Conservation (phyloP, 83 land plant species). For the Larix sibirica region DNA sequence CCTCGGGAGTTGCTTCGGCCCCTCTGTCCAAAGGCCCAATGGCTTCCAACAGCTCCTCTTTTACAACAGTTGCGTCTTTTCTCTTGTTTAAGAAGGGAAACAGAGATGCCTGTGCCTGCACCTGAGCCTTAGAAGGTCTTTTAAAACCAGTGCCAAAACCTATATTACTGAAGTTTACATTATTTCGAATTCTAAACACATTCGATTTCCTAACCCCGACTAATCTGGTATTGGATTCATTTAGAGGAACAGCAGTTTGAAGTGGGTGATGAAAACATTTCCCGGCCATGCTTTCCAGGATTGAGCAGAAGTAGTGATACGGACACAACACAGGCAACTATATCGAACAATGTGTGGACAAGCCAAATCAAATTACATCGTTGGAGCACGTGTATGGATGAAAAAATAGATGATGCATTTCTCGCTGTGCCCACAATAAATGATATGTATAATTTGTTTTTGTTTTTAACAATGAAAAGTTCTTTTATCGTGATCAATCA, state of each 20-base stretch:
- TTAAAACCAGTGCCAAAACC: no score
- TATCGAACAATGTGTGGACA: no score
- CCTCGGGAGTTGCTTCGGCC: constrained; percentile 82
- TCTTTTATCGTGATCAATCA: no score
- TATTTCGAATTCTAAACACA: not conserved
- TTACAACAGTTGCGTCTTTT: constrained; percentile 54
- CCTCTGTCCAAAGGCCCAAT: constrained; percentile 89
- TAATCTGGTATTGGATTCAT: not conserved
- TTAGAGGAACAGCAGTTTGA: not conserved
- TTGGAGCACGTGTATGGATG: no score
- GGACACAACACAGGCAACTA: no score
- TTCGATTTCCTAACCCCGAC: not conserved
- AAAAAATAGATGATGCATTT: no score
- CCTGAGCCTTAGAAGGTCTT: no score
- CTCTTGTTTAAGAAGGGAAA: constrained; percentile 61
- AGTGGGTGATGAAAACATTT: constrained; percentile 9
- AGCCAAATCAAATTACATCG: no score
- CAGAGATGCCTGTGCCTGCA: constrained; percentile 47
- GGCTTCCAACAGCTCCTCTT: constrained; percentile 80
- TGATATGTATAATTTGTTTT: no score
- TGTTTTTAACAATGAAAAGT: no score
- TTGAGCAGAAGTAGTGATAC: no score
- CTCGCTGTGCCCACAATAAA: no score
- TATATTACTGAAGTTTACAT: not conserved
- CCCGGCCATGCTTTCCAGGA: not conserved